Conservation (phyloP, 306 rosid species). For the Malus asiatica region DNA sequence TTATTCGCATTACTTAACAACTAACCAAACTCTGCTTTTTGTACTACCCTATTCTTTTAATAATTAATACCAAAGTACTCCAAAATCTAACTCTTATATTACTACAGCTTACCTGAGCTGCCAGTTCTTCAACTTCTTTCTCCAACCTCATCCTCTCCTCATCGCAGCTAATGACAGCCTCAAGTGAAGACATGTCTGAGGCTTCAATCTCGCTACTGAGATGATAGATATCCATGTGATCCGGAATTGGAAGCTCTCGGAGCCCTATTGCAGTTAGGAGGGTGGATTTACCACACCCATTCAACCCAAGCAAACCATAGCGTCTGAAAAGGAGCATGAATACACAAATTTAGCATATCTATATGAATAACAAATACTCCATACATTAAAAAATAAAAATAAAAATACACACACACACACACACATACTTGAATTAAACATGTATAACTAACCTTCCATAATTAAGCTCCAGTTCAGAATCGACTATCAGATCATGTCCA, state of each 20-base stretch:
- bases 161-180: conserved; percentile 87
- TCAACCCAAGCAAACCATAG: conserved; percentile 90
- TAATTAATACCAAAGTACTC: not conserved
- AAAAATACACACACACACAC: too few species aligned
- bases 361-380: not conserved
- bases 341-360: not conserved
- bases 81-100: not conserved
- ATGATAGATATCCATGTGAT: conserved; percentile 92
- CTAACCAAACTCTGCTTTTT: not conserved
- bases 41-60: not conserved
- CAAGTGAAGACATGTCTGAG: conserved; percentile 88
- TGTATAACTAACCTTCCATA: conserved; percentile 68
- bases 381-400: too few species aligned
- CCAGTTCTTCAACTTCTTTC: conserved; percentile 78
- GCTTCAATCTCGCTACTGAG: conserved; percentile 93
- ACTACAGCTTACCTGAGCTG: conserved; percentile 57
- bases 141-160: conserved; percentile 89
- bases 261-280: conserved; percentile 74
- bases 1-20: not conserved
- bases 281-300: conserved; percentile 97
- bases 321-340: conserved; percentile 41
- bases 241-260: conserved; percentile 95
- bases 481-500: conserved; percentile 91
- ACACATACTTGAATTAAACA: not conserved
- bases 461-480: conserved; percentile 89